Conservation (phyloP, 495 filamentous ascomycete genomes). For the Zalerion maritima region DNA sequence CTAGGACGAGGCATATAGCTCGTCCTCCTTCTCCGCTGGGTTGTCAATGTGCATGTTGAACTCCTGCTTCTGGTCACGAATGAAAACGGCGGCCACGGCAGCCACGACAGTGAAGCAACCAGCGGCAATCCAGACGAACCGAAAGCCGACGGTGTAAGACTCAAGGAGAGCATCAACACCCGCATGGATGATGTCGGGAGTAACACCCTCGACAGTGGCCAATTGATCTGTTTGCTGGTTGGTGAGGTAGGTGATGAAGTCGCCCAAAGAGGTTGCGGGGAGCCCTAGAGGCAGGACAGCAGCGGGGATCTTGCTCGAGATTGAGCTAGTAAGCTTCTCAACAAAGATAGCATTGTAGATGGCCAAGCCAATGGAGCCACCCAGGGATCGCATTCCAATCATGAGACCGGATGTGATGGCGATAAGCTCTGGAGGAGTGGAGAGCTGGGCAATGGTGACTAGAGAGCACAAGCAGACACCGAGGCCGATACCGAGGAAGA, state of each 20-base stretch:
- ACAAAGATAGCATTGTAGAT: slow-evolving; percentile 17
- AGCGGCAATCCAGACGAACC: slow-evolving; percentile 17
- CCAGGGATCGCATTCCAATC: slow-evolving; percentile 17
- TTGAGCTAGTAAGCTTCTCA: no score
- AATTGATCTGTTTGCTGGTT: slow-evolving; percentile 8
- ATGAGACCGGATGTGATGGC: slow-evolving; percentile 18
- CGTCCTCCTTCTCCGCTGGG: slow-evolving; percentile 13
- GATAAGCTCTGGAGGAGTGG: slow-evolving; percentile 18
- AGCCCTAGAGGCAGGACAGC: slow-evolving; percentile 13
- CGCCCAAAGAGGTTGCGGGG: slow-evolving; percentile 2
- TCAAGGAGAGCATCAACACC: slow-evolving; percentile 10
- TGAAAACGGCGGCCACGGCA: slow-evolving; percentile 8
- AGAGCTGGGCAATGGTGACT: slow-evolving; percentile 18
- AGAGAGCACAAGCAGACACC: slow-evolving; percentile 15
- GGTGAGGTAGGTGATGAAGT: slow-evolving; percentile 11
- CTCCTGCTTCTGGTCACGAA: slow-evolving; percentile 9
- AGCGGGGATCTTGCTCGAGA: slow-evolving; percentile 10
- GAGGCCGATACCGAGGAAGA: slow-evolving; percentile 15
- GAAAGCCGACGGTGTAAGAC: slow-evolving; percentile 12
- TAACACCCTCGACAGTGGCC: slow-evolving; percentile 8
- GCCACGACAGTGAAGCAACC: slow-evolving; percentile 13
- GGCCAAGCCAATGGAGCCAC: slow-evolving; percentile 19
- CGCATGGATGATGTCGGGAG: slow-evolving; percentile 7
- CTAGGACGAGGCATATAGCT: slow-evolving; percentile 10
- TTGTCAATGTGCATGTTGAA: slow-evolving; percentile 14